phyloP scores from a whole-genome alignment of 768 basidiomycete genomes.

The Macrolepiota fuliginosa region DNA sequence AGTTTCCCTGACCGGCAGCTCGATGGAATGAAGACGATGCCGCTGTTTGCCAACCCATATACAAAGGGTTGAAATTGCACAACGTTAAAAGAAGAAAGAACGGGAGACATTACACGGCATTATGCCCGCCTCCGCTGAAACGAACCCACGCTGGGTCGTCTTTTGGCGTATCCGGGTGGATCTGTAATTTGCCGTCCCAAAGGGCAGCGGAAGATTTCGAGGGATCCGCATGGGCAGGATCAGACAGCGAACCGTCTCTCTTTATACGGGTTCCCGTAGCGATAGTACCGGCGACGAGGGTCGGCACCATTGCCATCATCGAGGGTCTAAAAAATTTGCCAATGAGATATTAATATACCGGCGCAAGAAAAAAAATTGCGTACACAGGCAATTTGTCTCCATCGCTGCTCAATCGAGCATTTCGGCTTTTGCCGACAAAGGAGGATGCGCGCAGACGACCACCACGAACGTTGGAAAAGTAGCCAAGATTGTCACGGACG shows the following conservation, averaged over 20 bases:
- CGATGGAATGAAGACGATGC: not conserved
- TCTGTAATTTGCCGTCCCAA: conserved; percentile 81
- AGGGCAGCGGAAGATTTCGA: conserved; percentile 79
- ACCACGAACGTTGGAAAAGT: conserved; percentile 82
- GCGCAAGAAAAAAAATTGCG: conserved; percentile 13
- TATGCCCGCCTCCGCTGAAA: not conserved
- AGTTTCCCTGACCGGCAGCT: no score
- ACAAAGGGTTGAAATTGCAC: not conserved
- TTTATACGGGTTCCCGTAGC: conserved; percentile 65
- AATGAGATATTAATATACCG: not conserved
- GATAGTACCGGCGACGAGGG: conserved; percentile 43
- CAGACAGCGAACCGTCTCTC: conserved; percentile 51
- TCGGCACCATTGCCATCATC: conserved; percentile 51
- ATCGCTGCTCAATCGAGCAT: conserved; percentile 50
- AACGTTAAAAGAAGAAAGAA: not conserved
- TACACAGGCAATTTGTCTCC: conserved; percentile 50
- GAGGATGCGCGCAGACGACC: conserved; percentile 85
- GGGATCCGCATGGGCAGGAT: conserved; percentile 75
- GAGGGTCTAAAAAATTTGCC: conserved; percentile 26
- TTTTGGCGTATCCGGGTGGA: conserved; percentile 80
- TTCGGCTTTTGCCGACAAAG: conserved; percentile 79
- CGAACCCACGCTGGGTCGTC: conserved; percentile 53
- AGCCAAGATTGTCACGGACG: conserved; percentile 83
- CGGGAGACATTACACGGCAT: not conserved
- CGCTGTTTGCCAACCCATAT: not conserved